Percentiles rank a stretch among this genome's conserved stretches.
phyloP scores from a whole-genome alignment of 768 basidiomycete species.

The Hypsizygus marmoreus region DNA sequence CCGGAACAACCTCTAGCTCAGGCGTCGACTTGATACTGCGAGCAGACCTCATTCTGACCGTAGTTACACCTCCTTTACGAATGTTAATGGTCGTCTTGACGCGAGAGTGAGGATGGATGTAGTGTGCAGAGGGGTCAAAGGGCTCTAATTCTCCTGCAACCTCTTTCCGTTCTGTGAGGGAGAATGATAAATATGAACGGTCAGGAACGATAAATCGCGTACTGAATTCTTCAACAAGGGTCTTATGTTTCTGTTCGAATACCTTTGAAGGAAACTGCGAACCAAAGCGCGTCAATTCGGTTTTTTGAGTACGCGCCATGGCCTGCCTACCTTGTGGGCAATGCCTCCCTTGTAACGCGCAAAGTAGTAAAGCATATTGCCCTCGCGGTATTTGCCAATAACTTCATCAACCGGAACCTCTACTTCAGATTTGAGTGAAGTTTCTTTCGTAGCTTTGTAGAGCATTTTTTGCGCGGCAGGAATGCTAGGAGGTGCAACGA shows the following conservation, averaged over 20 bases:
- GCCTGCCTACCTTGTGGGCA: conserved; percentile 53
- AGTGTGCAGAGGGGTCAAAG: conserved; percentile 63
- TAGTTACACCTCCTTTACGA: conserved; percentile 22
- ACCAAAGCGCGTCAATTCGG: conserved; percentile 27
- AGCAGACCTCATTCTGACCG: conserved; percentile 25
- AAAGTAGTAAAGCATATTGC: conserved; percentile 53
- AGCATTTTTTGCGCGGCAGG: conserved; percentile 36
- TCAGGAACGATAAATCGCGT: conserved; percentile 23
- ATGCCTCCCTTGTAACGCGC: conserved; percentile 61
- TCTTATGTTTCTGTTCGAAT: conserved; percentile 40
- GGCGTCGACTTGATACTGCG: conserved; percentile 25
- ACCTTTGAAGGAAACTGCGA: conserved; percentile 43
- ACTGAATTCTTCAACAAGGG: conserved; percentile 61
- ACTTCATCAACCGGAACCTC: conserved; percentile 45
- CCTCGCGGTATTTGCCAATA: conserved; percentile 56
- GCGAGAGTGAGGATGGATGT: conserved; percentile 64
- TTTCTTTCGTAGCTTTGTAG: conserved; percentile 40
- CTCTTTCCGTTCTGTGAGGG: conserved; percentile 47
- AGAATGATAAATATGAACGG: conserved; percentile 7
- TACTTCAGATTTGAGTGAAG: conserved; percentile 32
- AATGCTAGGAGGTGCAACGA: conserved; percentile 40
- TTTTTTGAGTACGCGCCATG: conserved; percentile 6
- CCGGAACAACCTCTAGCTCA: conserved; percentile 28
- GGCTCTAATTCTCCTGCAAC: conserved; percentile 39
- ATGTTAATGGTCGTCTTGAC: conserved; percentile 40